Conservation (phyloP, 345 rosid genomes). For the Lepidium aucheri region DNA sequence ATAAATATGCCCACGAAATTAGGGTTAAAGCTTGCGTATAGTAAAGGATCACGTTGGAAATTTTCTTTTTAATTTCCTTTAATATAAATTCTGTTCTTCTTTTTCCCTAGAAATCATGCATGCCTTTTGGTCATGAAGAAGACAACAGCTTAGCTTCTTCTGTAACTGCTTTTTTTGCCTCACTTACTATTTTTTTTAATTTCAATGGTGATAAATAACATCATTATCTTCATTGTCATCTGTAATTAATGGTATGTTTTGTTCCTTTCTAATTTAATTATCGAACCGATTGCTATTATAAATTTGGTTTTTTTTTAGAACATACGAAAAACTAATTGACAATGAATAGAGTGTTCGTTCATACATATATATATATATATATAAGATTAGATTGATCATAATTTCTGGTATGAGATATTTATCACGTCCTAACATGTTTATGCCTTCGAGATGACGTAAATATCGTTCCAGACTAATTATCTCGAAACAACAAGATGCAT, state of each 20-base stretch:
- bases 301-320: no score
- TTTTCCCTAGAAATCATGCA: slow-evolving; percentile 7
- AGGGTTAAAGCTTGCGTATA: slow-evolving; percentile 8
- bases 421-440: no score
- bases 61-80: background rate
- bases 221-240: background rate
- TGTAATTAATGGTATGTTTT: background rate
- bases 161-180: slow-evolving; percentile 19
- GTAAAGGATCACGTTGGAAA: slow-evolving; percentile 16
- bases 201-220: background rate
- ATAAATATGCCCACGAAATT: background rate
- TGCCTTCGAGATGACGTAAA: no score
- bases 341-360: no score
- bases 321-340: no score
- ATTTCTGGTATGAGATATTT: no score
- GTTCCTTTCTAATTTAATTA: background rate
- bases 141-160: slow-evolving; percentile 27
- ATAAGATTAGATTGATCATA: no score
- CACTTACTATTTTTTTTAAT: background rate
- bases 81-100: background rate
- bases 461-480: no score
- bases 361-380: no score
- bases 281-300: background rate
- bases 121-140: slow-evolving; percentile 20
- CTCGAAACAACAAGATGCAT: no score